Conservation (phyloP, 306 rosid genomes). For the Trifolium dubium region DNA sequence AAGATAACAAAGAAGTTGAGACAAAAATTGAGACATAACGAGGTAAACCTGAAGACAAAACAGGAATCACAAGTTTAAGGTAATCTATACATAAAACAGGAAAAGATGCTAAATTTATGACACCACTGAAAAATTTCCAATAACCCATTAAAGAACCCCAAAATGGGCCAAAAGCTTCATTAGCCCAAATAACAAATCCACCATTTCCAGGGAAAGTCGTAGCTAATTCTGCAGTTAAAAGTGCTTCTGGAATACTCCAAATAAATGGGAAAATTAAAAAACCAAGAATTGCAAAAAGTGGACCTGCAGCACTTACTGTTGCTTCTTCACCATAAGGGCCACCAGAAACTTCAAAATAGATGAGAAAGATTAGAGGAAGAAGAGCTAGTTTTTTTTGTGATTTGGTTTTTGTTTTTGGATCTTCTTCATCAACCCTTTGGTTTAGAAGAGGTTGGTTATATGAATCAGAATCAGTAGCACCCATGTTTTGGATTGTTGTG, state of each 20-base stretch:
- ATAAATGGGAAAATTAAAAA: constrained; percentile 63
- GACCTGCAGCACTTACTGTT: constrained; percentile 59
- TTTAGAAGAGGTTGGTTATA: constrained; percentile 7
- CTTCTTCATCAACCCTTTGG: background rate
- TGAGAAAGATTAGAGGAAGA: constrained; percentile 64
- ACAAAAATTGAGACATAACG: constrained; percentile 38
- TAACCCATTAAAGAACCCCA: constrained; percentile 74
- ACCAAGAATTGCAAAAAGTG: constrained; percentile 62
- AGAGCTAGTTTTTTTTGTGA: constrained; percentile 47
- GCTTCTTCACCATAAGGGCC: constrained; percentile 81
- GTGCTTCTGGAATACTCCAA: constrained; percentile 78
- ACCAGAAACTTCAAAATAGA: constrained; percentile 78
- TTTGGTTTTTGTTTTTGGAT: constrained; percentile 29
- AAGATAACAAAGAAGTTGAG: constrained; percentile 53
- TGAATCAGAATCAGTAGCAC: background rate
- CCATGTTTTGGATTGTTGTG: background rate
- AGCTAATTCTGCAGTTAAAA: constrained; percentile 72
- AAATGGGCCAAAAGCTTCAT: constrained; percentile 77
- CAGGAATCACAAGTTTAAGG: constrained; percentile 48
- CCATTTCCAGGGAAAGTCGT: constrained; percentile 72
- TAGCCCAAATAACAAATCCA: constrained; percentile 78
- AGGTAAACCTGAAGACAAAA: constrained; percentile 43
- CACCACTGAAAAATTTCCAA: constrained; percentile 64
- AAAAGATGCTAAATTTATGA: constrained; percentile 65
- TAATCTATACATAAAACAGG: constrained; percentile 65